Evolutionary conservation across 2,329 filamentous ascomycete species (phyloP), one percentile per base, ranked within the genome.

Genomic region (Botrytis squamosa): DNA sequence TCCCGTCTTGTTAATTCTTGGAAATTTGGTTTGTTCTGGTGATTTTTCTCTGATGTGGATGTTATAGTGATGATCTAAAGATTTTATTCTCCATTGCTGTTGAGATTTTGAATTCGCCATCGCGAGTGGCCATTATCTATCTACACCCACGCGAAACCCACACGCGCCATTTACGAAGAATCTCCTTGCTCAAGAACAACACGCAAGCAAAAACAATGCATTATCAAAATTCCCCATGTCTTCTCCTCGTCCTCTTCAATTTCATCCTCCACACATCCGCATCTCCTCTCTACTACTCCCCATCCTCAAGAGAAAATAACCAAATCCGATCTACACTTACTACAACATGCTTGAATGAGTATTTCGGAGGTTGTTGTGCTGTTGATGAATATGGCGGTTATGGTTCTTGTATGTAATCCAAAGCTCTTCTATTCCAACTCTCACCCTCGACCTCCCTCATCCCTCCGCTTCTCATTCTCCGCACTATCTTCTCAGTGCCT

Each of bases 271-370:
- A 40, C 18, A 9, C 16, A 20, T 29, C 18, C 7, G 52, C 52
- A 16, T 55, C 25, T 55, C 52, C 52, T 6, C 52, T 55, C 52
- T 55, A 57, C 52, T 29, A 57, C 52, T 3, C 40, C 12, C 14
- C 9, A 12, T 25, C 40, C 9, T 22, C n/a, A 10, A 42, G 40
- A 33, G 63, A 66, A 2, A 8, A 5, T 4, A 29, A 18, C 12
- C 52, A 29, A 25, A 59, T 25, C 6, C 52, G 20, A 62, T 68
- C 59, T 46, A 55, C 67, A 3, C 25, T 22, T 20, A 73, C 75
- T 25, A 74, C 65, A 16, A 67, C 71, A 59, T 71, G 68, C 72
- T 60, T 70, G 52, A 74, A 40, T 77, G 60, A 42, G 55, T 42
- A 46, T 69, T 62, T 68, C 25, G 71, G 71, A 25, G 71, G 64